Evolutionary conservation across 768 basidiomycete species (phyloP).

Genomic region (Serpula lacrymans): DNA sequence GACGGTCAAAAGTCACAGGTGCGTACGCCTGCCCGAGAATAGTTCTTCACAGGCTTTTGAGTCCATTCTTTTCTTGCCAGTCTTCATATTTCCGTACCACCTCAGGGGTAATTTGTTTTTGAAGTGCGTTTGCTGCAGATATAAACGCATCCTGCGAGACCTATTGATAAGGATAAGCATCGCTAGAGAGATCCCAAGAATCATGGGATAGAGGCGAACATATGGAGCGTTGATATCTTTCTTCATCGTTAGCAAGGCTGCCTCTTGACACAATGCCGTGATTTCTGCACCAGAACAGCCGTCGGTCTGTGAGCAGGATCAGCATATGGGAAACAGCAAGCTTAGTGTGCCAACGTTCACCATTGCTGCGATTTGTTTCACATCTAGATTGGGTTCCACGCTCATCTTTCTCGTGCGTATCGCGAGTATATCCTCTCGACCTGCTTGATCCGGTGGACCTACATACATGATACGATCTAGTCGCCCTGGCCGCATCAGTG

Average conservation of each 20-base stretch:
- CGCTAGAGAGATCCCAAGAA: not conserved
- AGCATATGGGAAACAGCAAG: not conserved
- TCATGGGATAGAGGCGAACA: slow-evolving; percentile 44
- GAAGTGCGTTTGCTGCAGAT: slow-evolving; percentile 64
- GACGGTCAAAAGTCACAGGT: too few relatives aligned
- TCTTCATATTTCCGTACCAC: slow-evolving; percentile 67
- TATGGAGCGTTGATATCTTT: slow-evolving; percentile 71
- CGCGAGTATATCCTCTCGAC: slow-evolving; percentile 79
- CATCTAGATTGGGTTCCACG: slow-evolving; percentile 64
- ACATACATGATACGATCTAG: slow-evolving; percentile 94
- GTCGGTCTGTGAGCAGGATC: slow-evolving; percentile 56
- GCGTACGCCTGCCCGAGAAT: too few relatives aligned
- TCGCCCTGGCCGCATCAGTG: slow-evolving; percentile 91
- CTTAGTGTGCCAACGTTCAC: slow-evolving; percentile 41
- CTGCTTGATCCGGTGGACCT: slow-evolving; percentile 80
- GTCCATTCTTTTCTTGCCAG: slow-evolving; percentile 53
- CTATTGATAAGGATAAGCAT: slow-evolving; percentile 35
- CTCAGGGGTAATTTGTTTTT: slow-evolving; percentile 81
- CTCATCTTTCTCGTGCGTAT: slow-evolving; percentile 82
- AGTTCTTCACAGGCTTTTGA: slow-evolving; percentile 12
- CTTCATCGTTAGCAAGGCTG: slow-evolving; percentile 90
- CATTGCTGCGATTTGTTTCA: slow-evolving; percentile 63
- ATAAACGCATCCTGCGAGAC: slow-evolving; percentile 73
- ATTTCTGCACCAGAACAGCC: slow-evolving; percentile 98
- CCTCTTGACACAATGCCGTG: slow-evolving; percentile 90